phyloP scores from a whole-genome alignment of 352 stramenopile genomes.

The Phytophthora rubi region DNA sequence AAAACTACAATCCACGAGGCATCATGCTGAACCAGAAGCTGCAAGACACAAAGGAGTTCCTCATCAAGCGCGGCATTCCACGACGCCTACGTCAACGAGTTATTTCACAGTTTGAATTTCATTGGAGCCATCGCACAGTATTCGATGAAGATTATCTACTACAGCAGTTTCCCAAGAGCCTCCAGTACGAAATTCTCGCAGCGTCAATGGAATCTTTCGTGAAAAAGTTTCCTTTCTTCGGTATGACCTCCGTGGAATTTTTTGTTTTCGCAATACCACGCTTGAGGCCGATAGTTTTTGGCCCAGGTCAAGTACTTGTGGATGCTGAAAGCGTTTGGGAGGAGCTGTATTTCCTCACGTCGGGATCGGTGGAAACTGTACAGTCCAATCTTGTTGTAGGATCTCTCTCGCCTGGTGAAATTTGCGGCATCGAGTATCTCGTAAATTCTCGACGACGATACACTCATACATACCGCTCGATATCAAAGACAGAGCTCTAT shows the following conservation, averaged over 20 bases:
- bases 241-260: constrained; percentile 76
- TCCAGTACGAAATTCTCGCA: constrained; percentile 83
- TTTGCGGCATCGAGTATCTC: constrained; percentile 84
- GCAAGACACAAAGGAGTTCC: constrained; percentile 83
- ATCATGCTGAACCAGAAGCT: constrained; percentile 79
- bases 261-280: constrained; percentile 72
- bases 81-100: constrained; percentile 67
- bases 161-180: constrained; percentile 64
- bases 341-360: constrained; percentile 79
- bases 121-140: constrained; percentile 73
- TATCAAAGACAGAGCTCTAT: constrained; percentile 73
- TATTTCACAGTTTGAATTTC: constrained; percentile 84
- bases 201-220: constrained; percentile 82
- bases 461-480: constrained; percentile 68
- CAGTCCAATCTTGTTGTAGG: constrained; percentile 66
- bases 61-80: constrained; percentile 73
- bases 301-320: constrained; percentile 63
- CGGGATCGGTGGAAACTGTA: constrained; percentile 62
- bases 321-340: constrained; percentile 85
- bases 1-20: constrained; percentile 89
- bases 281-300: constrained; percentile 68
- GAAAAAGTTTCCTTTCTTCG: constrained; percentile 80
- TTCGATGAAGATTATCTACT: constrained; percentile 81
- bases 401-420: constrained; percentile 64
- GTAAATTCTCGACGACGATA: constrained; percentile 59